Conservation (phyloP, 257 asterid species). For the Salvia rosmarinus region DNA sequence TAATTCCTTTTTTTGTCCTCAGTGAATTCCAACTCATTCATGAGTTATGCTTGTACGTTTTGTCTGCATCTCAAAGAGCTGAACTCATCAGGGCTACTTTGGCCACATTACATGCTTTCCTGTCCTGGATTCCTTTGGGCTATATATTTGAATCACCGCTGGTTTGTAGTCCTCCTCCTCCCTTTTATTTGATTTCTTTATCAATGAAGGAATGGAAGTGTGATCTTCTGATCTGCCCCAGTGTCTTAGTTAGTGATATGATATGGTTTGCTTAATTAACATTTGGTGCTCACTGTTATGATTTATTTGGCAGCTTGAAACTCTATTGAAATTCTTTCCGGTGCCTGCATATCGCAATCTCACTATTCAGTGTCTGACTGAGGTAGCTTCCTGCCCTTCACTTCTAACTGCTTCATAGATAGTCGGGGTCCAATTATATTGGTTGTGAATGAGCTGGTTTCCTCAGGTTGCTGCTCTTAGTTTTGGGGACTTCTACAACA, state of each 20-base stretch:
- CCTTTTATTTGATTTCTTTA: slow-evolving; percentile 34
- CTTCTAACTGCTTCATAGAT: slow-evolving; percentile 16
- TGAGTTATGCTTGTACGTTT: slow-evolving; percentile 86
- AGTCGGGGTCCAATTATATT: slow-evolving; percentile 9
- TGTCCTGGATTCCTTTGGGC: slow-evolving; percentile 97
- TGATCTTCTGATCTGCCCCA: slow-evolving; percentile 15
- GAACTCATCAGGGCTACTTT: slow-evolving; percentile 95
- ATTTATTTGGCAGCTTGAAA: slow-evolving; percentile 74
- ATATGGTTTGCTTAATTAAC: slow-evolving; percentile 26
- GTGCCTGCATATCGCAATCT: slow-evolving; percentile 92
- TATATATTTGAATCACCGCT: slow-evolving; percentile 94
- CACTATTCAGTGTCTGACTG: slow-evolving; percentile 92
- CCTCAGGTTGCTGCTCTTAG: slow-evolving; percentile 84
- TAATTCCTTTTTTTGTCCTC: slow-evolving; percentile 35
- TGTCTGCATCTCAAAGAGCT: slow-evolving; percentile 90
- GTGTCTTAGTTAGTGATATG: slow-evolving; percentile 15
- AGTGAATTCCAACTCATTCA: slow-evolving; percentile 98
- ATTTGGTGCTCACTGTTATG: slow-evolving; percentile 24
- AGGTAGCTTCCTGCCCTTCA: slow-evolving; percentile 51
- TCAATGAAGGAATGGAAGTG: slow-evolving; percentile 16
- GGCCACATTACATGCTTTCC: slow-evolving; percentile 92
- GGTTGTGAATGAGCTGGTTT: slow-evolving; percentile 27
- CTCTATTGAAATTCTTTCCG: slow-evolving; percentile 77
- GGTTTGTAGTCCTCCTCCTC: slow-evolving; percentile 67
- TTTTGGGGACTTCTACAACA: slow-evolving; percentile 73